Conservation (phyloP, 2,329 filamentous ascomycete genomes). For the Arthroderma uncinatum region DNA sequence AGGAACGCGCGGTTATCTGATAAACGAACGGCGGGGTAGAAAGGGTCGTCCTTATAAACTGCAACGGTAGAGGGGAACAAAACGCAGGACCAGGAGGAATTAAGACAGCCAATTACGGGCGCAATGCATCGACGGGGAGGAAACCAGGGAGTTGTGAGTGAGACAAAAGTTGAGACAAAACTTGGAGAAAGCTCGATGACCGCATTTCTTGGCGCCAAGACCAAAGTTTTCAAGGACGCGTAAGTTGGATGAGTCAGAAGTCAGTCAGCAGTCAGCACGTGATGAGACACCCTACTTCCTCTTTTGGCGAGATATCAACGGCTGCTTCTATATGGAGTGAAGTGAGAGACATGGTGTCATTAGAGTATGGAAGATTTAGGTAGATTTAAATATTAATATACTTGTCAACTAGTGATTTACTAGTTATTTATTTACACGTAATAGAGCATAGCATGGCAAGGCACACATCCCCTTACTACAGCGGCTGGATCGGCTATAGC, state of each 20-base stretch:
- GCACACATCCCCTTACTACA: neutral
- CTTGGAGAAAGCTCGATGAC: constrained; percentile 10
- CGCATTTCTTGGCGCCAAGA: constrained; percentile 18
- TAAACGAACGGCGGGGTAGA: neutral
- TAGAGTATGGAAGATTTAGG: neutral
- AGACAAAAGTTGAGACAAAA: constrained; percentile 9
- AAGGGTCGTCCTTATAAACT: neutral
- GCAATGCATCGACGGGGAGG: neutral
- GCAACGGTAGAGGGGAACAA: neutral
- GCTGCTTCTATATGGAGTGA: too few species aligned
- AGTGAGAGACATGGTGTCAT: too few species aligned
- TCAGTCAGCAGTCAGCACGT: neutral
- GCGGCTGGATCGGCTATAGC: neutral
- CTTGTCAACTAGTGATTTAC: neutral
- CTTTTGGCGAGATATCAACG: too few species aligned
- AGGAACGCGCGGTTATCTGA: neutral
- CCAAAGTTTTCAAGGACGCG: neutral
- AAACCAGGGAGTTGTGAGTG: neutral
- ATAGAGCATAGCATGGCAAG: neutral
- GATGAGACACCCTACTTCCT: neutral
- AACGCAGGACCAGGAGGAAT: neutral
- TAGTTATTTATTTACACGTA: neutral
- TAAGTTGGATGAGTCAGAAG: neutral
- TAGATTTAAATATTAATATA: neutral
- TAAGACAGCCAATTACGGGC: neutral